Evolutionary conservation across 192 early-diverging fungal species (phyloP).

Genomic region (Ramicandelaber brevisporus): DNA sequence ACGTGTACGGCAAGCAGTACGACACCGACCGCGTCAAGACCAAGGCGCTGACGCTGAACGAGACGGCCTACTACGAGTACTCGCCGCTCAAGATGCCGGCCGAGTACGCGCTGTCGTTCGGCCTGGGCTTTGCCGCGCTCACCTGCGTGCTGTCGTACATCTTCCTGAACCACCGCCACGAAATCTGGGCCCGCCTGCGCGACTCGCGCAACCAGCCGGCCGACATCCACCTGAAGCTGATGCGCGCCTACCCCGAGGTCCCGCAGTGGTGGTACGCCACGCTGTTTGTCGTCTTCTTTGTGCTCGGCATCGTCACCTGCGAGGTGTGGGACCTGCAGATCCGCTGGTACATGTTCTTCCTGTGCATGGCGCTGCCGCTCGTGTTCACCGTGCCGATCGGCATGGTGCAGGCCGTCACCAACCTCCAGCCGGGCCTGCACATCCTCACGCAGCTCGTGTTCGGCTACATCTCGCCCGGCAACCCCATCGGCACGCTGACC

Average conservation of each 20-base stretch:
- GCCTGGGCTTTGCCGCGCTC: conserved; percentile 25
- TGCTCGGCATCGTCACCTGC: conserved; percentile 14
- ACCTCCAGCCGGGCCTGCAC: conserved; percentile 21
- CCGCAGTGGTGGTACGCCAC: conserved; percentile 23
- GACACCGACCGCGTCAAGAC: neutral
- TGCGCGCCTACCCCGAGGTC: conserved; percentile 27
- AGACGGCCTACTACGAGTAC: conserved; percentile 3
- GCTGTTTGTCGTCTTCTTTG: conserved; percentile 11
- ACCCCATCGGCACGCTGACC: conserved; percentile 29
- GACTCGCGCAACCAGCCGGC: conserved; percentile 12
- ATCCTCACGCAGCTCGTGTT: conserved; percentile 30
- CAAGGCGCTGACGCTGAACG: conserved; percentile 8
- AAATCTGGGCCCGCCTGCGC: conserved; percentile 19
- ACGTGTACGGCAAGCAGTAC: neutral
- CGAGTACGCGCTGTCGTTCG: conserved; percentile 23
- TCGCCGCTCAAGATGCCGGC: conserved; percentile 13
- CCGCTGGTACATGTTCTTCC: conserved; percentile 30
- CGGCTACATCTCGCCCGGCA: conserved; percentile 30
- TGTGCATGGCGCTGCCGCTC: conserved; percentile 16
- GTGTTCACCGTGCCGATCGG: conserved; percentile 32
- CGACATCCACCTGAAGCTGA: conserved; percentile 32
- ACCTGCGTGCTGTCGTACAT: conserved; percentile 26
- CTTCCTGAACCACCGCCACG: conserved; percentile 29
- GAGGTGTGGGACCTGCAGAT: conserved; percentile 20
- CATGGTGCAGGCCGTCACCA: conserved; percentile 29